Evolutionary conservation across 2,329 filamentous ascomycete genomes (phyloP), one percentile per base, ranked within the genome.

Genomic region (Cyphellophora attinorum): DNA sequence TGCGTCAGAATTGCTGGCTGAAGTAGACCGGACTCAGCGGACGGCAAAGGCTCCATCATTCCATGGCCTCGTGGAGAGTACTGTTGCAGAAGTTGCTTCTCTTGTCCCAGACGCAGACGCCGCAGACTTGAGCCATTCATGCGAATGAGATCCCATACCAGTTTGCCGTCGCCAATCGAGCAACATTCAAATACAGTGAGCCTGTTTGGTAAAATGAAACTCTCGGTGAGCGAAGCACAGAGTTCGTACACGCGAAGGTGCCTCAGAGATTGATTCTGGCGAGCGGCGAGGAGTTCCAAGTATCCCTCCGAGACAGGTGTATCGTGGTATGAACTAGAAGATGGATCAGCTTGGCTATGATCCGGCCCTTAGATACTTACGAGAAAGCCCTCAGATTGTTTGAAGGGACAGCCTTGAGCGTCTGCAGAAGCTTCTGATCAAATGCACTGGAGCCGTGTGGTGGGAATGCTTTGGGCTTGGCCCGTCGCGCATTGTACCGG

Each of bases 41-140:
- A 44, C 18, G 38, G 27, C 5, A 43, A 38, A 10, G 38, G 34
- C 5, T 43, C 35, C 12, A 40, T 31, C 18, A 37, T 38, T 12
- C 28, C 40, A 12, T 34, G 14, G 21, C 41, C 34, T 25, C 23
- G 34, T 12, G 27, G 28, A 11, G 38, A 35, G 30, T 48, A 50
- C n/a, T 33, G 25, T 12, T 45, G 38, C 10, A 48, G 23, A n/a
- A 50, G 27, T 10, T 37, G 31, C 28, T 36, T 48, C 30, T 50
- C 47, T 35, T 49, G 46, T 23, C 47, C 47, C 23, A 50, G 27
- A n/a, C 35, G 29, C n/a, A 50, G 19, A 6, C 31, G 36, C n/a
- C 40, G 27, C 8, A 50, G 35, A 5, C 37, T 44, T 29, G 31
- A 35, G 27, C 29, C 42, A 37, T 41, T 50, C 8, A 40, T 36